Conservation (phyloP, 2,329 filamentous ascomycete species). For the Aspergillus udagawae region DNA sequence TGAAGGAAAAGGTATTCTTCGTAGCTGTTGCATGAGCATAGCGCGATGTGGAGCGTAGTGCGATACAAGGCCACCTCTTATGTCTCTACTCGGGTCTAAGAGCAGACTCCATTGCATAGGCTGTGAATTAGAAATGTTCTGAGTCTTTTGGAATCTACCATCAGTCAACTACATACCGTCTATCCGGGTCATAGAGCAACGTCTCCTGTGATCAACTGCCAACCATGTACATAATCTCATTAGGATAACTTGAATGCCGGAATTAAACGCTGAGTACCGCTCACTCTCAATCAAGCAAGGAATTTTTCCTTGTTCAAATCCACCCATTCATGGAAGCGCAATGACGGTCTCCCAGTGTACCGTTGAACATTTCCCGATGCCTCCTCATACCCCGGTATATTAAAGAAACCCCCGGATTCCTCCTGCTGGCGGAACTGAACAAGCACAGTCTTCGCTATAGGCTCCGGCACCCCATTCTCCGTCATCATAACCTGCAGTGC, state of each 20-base stretch:
- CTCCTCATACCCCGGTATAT: slow-evolving; percentile 1
- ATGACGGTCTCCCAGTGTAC: slow-evolving; percentile 27
- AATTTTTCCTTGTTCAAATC: slow-evolving; percentile 26
- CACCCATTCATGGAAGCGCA: slow-evolving; percentile 32
- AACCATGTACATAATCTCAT: background rate
- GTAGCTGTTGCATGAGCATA: too few relatives aligned
- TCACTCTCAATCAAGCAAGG: background rate
- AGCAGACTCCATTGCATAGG: background rate
- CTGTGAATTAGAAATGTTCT: too few relatives aligned
- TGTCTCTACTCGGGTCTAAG: too few relatives aligned
- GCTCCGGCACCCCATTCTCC: slow-evolving; percentile 11
- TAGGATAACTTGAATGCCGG: background rate
- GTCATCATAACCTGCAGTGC: slow-evolving; percentile 14
- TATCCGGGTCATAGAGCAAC: too few relatives aligned
- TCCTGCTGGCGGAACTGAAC: background rate
- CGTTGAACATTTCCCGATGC: slow-evolving; percentile 29
- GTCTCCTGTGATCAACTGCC: background rate
- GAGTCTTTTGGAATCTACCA: background rate
- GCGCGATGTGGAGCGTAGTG: too few relatives aligned
- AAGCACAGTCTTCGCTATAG: slow-evolving; percentile 12
- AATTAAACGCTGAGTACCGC: too few relatives aligned
- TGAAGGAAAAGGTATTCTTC: too few relatives aligned
- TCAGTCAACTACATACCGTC: background rate
- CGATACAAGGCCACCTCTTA: too few relatives aligned
- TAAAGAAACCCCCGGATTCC: background rate